Base-by-base conservation (phyloP, 306 rosid species). In the Pachyrhizus erosus region DNA sequence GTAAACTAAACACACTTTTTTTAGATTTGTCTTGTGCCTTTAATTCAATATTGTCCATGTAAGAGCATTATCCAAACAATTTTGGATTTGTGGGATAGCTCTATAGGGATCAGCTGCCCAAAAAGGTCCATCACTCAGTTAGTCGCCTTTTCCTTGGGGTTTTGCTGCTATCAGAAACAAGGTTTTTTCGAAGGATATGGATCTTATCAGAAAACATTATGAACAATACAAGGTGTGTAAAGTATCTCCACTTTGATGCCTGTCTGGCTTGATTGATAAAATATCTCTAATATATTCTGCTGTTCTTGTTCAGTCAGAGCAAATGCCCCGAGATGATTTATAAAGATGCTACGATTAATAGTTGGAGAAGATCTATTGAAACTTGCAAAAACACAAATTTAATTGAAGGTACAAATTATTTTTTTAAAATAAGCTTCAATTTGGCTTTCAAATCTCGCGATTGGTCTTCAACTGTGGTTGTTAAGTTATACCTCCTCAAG, bases 281-380 rank as follows among this genome's bases (percentile, higher is more conserved):
- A 70, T 77, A 27, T 65, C 45, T 83, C 67, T 52, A 51, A 78
- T 24, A 24, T 49, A 52, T 58, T 39, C 20, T 54, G 29, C 8
- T 4, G 7, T 48, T 27, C 21, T 76, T 0, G 13, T 84, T 10
- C 88, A 95, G 98, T 85, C 85, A 69, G 91, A 89, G 87, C 87
- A 84, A 81, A 84, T 95, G 12, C 64, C 79, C 13, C 97, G 97
- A 54, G 89, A 86, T 39, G 92, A 85, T 79, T 95, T 69, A 81
- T 95, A 62, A 87, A 76, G 84, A 86, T 77, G 85, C 70, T 95
- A 90, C 91, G 97, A 84, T 77, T 82, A 69, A 84, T 81, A 49
- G 97, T 88, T 80, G 98, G 98, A 82, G 97, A 95, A 82, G 13
- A 70, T 72, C 83, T 93, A 39, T 64, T 95, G 91, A 87, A 89